Base-by-base conservation (phyloP, 768 basidiomycete species). In the Lactarius vividus region DNA sequence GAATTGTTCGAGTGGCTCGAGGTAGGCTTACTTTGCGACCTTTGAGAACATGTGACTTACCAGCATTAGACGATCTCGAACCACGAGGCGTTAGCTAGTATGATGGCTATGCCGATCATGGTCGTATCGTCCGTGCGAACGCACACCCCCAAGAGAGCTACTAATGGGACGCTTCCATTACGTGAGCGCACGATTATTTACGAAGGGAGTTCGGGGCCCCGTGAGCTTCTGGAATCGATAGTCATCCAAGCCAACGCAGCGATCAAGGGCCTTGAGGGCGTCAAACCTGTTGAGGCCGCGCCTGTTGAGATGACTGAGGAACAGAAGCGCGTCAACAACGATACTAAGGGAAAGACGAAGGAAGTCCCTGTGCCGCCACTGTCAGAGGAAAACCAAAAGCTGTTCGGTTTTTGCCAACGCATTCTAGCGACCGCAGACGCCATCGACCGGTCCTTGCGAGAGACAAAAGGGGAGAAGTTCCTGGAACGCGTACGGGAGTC, bases 21-120 rank as follows among this genome's bases (percentile, higher is more conserved):
- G 85, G 94, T 93, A 76, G 35, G 64, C 57, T 58, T 26, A 57
- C 49, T 33, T 33, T 33, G 66, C 62, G 18, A 56, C 35, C 29
- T 44, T 5, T 39, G 18, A 23, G 40, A 33, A 39, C 20, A 11
- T 49, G 60, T 39, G 33, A 65, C 57, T 58, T 23, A 56, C 57
- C 39, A n/a, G 44, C n/a, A 28, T 15, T 46, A 97, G 95, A 94
- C 92, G 0, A 90, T 98, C 55, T 96, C 94, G 7, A 88, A 88
- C 70, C 95, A 97, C 68, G 96, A 96, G 80, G 90, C 93, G 6
- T 77, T 97, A 46, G 93, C 93, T 18, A 92, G 91, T 67, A 95
- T 96, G 90, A 92, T 96, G 86, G 94, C 92, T 1, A 96, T 96
- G 93, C 94, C 94, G 7, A 93, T 92, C 73, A 95, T 95, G 94